Evolutionary conservation across 2,329 filamentous ascomycete genomes (phyloP).

Genomic region (Pseudogymnoascus sp.): DNA sequence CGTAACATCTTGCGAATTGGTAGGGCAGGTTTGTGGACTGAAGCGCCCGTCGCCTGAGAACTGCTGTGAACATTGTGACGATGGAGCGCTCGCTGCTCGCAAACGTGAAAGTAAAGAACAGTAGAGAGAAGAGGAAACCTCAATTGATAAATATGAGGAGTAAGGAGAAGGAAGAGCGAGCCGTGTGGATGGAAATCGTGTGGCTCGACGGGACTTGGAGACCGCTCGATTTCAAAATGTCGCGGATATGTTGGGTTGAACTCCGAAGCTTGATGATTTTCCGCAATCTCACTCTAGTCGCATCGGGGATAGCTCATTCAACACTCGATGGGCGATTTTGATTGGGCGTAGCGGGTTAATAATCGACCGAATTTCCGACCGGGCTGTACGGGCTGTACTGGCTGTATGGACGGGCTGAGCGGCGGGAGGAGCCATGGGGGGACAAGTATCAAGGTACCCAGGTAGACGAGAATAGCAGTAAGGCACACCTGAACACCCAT

Average conservation of each 20-base stretch:
- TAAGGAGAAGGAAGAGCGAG: neutral
- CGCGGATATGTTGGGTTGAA: conserved; percentile 8
- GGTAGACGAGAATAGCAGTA: conserved; percentile 2
- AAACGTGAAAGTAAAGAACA: neutral
- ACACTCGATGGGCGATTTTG: neutral
- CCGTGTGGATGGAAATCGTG: neutral
- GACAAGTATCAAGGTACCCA: neutral
- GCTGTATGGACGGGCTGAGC: neutral
- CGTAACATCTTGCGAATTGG: conserved; percentile 49
- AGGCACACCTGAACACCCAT: neutral
- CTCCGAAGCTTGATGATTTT: conserved; percentile 7
- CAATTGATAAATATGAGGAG: conserved; percentile 4
- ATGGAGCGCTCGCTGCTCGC: conserved; percentile 6
- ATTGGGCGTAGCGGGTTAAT: neutral
- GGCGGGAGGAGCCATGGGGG: neutral
- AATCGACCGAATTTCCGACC: neutral
- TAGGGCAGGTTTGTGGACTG: conserved; percentile 42
- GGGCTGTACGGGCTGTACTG: no score
- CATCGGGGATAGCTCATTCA: neutral
- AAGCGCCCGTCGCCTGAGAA: conserved; percentile 54
- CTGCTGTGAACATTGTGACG: conserved; percentile 52
- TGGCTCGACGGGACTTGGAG: conserved; percentile 2
- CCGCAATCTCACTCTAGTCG: conserved; percentile 3
- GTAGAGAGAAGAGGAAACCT: neutral
- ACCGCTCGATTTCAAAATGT: conserved; percentile 6